phyloP scores from a whole-genome alignment of 495 filamentous ascomycete species.

The Hypoxylon cercidicola region DNA sequence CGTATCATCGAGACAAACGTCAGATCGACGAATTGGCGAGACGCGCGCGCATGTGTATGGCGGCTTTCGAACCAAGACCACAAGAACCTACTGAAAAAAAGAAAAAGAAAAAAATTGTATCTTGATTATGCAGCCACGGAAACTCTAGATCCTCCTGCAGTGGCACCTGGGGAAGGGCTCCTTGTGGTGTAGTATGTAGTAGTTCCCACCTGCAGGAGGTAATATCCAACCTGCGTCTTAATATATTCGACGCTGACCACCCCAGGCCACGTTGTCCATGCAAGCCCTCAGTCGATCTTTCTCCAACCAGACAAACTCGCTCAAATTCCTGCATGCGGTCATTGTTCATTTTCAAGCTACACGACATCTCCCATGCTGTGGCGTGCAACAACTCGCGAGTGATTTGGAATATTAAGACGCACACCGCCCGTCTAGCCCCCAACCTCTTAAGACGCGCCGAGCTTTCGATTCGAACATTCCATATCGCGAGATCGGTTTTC shows the following conservation, averaged over 20 bases:
- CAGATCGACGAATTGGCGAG: constrained; percentile 14
- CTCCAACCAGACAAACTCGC: constrained; percentile 14
- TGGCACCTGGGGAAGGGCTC: too few relatives aligned
- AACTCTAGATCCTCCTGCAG: too few relatives aligned
- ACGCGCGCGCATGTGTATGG: constrained; percentile 15
- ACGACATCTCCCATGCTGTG: constrained; percentile 1
- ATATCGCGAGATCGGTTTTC: neutral
- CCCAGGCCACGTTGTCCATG: constrained; percentile 30
- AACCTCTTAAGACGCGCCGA: constrained; percentile 14
- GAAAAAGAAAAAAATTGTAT: too few relatives aligned
- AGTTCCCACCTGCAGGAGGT: too few relatives aligned
- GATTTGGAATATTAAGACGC: constrained; percentile 19
- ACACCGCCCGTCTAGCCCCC: constrained; percentile 39
- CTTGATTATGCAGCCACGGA: too few relatives aligned
- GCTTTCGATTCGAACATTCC: neutral
- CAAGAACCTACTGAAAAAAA: too few relatives aligned
- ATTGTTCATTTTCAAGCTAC: constrained; percentile 1
- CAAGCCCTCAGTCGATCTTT: constrained; percentile 11
- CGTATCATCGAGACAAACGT: constrained; percentile 16
- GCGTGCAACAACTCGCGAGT: constrained; percentile 17
- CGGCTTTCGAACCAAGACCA: neutral
- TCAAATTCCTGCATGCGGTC: constrained; percentile 11
- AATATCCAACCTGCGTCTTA: neutral
- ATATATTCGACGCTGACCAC: constrained; percentile 10
- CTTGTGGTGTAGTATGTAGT: too few relatives aligned